Conservation (phyloP, 2,329 filamentous ascomycete genomes). For the Cladobotryum mycophilum region DNA sequence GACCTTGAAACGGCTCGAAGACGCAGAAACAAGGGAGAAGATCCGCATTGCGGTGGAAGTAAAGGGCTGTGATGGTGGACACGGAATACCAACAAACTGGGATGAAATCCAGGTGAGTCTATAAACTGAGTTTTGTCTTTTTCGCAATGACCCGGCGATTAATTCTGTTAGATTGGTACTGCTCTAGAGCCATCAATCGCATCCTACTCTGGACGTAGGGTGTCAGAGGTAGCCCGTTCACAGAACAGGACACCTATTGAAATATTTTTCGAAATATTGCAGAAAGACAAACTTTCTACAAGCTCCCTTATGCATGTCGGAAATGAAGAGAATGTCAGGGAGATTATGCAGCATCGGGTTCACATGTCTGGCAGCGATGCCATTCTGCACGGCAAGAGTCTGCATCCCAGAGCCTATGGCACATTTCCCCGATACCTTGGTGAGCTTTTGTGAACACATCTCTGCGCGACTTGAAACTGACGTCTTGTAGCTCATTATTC, state of each 20-base stretch:
- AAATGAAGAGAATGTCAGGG: conserved; percentile 18
- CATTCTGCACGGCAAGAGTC: conserved; percentile 18
- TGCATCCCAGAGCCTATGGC: conserved; percentile 20
- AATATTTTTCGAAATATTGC: conserved; percentile 17
- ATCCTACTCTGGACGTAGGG: conserved; percentile 15
- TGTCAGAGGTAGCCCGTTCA: conserved; percentile 15
- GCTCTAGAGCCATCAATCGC: conserved; percentile 11
- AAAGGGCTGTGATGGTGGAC: conserved; percentile 19
- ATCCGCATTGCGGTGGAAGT: conserved; percentile 18
- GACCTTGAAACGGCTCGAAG: conserved; percentile 16
- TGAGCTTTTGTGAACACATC: background rate
- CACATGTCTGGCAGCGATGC: conserved; percentile 21
- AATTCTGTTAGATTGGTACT: conserved; percentile 12
- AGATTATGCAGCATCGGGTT: conserved; percentile 20
- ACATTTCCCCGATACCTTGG: conserved; percentile 20
- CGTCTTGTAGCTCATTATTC: conserved; percentile 16
- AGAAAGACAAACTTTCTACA: conserved; percentile 18
- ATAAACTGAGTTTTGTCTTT: background rate
- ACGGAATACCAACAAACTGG: conserved; percentile 23
- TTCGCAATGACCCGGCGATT: no score
- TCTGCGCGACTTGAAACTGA: background rate
- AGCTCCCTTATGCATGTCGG: conserved; percentile 20
- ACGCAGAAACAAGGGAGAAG: conserved; percentile 15
- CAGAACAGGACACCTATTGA: conserved; percentile 12
- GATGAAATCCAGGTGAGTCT: conserved; percentile 18